Evolutionary conservation across 2,329 filamentous ascomycete species (phyloP), one percentile per base, ranked within the genome.

Genomic region (Eurotiales sp.): DNA sequence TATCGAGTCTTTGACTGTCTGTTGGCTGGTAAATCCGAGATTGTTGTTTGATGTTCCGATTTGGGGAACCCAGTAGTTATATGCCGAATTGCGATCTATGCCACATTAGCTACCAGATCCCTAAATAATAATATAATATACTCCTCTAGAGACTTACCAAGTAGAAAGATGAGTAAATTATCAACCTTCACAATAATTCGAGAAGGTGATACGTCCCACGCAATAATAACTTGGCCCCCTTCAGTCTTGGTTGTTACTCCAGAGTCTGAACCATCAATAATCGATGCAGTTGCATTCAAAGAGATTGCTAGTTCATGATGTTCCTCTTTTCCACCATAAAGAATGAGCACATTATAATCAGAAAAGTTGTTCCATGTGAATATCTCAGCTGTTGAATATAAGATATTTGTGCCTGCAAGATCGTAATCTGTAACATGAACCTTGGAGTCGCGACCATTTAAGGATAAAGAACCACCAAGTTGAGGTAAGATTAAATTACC

Each of bases 321-420:
- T 50, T 74, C 72, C 2, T 57, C 62, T 17, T 60, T 51, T 14
- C 65, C 69, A 17, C 71, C 72, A 40, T 73, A 75, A 6, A 75
- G 27, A 12, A 74, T 59, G 3, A 75, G 63, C 4, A 71, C 62
- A 12, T 80, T 84, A 63, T 77, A 79, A 34, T 77, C 70, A 0
- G 72, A 74, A 54, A 85, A 83, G 46, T 79, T 76, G 64, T 88
- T 85, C 72, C 72, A 75, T 8, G 71, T 75, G 43, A 74, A 73
- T 8, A 75, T 61, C 44, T 75, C 72, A 5, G 69, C 72, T 10
- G 71, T 72, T 0, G 71, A 73, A 55, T 75, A 75, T 7, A 74
- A 56, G 27, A 75, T 56, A 19, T 69, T 72, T 0, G 61, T 70
- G 8, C 67, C 69, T 3, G 64, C 62, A 41, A 75, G 59, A 50